Percentiles rank a stretch among this genome's conserved stretches.
These are phyloP conservation scores for Chaetoceros muelleri DNA, from an alignment of 108 stramenopile species.

Conservation along the genomic window DNA sequence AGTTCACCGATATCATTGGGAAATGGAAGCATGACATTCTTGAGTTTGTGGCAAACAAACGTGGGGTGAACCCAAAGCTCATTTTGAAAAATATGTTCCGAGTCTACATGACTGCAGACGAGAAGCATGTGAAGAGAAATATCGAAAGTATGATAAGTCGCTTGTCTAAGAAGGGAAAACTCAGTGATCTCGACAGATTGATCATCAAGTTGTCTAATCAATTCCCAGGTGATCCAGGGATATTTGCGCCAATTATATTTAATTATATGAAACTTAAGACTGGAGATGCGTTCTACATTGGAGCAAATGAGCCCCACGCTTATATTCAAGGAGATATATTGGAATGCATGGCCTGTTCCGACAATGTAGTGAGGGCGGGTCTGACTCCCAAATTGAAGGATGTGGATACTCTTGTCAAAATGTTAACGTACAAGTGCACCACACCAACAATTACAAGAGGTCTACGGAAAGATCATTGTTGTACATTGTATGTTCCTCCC, in stretches of 20 bases:
- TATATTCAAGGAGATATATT: constrained; percentile 92
- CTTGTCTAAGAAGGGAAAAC: not conserved
- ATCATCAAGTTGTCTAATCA: constrained; percentile 70
- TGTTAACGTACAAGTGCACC: constrained; percentile 81
- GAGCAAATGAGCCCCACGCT: constrained; percentile 91
- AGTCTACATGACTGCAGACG: not conserved
- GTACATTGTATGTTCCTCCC: constrained; percentile 3
- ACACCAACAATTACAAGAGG: constrained; percentile 9
- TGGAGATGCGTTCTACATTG: constrained; percentile 85
- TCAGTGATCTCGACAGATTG: not conserved
- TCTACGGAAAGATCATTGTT: not conserved
- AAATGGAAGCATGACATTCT: not conserved
- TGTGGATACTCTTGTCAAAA: constrained; percentile 86
- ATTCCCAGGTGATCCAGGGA: constrained; percentile 86
- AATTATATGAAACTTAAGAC: constrained; percentile 72
- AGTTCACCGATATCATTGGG: constrained; percentile 64
- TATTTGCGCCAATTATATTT: constrained; percentile 82
- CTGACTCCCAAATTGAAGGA: constrained; percentile 98
- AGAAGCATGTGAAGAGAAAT: not conserved
- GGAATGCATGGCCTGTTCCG: constrained; percentile 97
- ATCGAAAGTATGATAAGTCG: not conserved
- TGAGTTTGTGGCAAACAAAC: not conserved
- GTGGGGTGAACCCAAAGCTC: not conserved
- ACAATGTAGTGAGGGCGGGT: constrained; percentile 98
- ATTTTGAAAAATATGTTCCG: not conserved